Conservation (phyloP, 2,329 filamentous ascomycete genomes). For the Metarhizium album region DNA sequence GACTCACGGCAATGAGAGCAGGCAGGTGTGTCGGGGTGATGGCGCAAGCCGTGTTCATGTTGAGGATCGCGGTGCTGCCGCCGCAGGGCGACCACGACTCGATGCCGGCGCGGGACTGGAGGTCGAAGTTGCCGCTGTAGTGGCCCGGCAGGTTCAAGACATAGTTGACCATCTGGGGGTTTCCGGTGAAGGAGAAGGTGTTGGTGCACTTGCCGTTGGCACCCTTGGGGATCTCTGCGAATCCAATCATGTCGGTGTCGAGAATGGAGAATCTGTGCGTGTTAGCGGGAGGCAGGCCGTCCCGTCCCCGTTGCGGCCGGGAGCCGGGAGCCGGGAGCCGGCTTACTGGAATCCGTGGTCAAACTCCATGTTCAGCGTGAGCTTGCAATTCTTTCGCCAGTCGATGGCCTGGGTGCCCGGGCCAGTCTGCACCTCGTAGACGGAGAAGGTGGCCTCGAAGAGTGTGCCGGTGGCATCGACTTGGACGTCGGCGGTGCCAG, state of each 20-base stretch:
- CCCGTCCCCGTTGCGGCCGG: too few relatives aligned
- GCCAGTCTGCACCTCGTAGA: constrained; percentile 15
- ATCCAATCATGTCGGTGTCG: constrained; percentile 16
- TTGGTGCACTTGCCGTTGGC: constrained; percentile 14
- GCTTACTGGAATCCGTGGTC: constrained; percentile 15
- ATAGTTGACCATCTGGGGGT: constrained; percentile 12
- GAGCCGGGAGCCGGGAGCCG: too few relatives aligned
- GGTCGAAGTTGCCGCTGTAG: constrained; percentile 14
- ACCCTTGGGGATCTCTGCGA: constrained; percentile 14
- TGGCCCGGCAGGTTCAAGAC: constrained; percentile 9
- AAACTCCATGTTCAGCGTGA: constrained; percentile 16
- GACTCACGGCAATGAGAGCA: constrained; percentile 16
- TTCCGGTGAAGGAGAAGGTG: constrained; percentile 17
- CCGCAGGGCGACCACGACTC: constrained; percentile 15
- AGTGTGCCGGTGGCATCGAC: constrained; percentile 14
- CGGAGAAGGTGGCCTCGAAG: constrained; percentile 17
- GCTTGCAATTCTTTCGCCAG: constrained; percentile 19
- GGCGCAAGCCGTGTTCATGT: constrained; percentile 18
- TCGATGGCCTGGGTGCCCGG: constrained; percentile 12
- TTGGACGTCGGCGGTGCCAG: constrained; percentile 14
- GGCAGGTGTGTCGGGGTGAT: constrained; percentile 12
- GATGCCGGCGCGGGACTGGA: constrained; percentile 11
- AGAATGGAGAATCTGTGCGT: constrained; percentile 15
- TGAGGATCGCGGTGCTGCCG: constrained; percentile 17
- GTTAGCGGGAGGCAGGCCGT: too few relatives aligned